phyloP scores from a whole-genome alignment of 2,329 filamentous ascomycete genomes.

The Fonsecaea pugnacius region DNA sequence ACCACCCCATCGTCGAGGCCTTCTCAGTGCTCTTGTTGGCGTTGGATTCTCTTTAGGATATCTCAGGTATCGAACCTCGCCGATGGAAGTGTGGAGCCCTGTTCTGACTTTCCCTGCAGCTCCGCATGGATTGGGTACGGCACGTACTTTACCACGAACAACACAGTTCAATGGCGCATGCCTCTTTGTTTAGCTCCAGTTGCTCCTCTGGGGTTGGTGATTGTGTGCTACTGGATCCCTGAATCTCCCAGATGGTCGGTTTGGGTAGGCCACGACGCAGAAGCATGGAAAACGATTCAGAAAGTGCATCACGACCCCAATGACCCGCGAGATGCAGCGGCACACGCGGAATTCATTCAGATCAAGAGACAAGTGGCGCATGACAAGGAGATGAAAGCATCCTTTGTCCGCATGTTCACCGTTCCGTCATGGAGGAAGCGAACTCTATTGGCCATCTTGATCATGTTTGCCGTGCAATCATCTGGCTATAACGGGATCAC shows the following conservation, averaged over 20 bases:
- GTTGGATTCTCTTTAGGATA: constrained; percentile 51
- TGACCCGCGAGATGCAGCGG: constrained; percentile 20
- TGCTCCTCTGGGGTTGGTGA: constrained; percentile 16
- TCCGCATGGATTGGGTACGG: constrained; percentile 24
- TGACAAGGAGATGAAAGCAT: constrained; percentile 27
- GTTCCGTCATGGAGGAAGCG: constrained; percentile 27
- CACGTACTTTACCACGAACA: constrained; percentile 22
- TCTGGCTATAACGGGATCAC: constrained; percentile 39
- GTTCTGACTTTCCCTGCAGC: constrained; percentile 3
- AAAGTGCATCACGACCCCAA: constrained; percentile 26
- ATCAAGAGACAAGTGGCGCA: constrained; percentile 28
- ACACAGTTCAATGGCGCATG: constrained; percentile 21
- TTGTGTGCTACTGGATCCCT: background rate
- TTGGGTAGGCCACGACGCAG: constrained; percentile 2
- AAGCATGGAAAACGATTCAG: constrained; percentile 23
- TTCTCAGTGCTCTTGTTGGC: constrained; percentile 50
- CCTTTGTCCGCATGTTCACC: constrained; percentile 29
- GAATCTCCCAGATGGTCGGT: too few species aligned
- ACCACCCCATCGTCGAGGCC: constrained; percentile 43
- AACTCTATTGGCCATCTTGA: constrained; percentile 22
- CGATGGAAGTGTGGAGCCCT: background rate
- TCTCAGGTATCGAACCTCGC: constrained; percentile 42
- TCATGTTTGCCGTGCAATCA: constrained; percentile 39
- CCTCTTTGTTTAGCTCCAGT: constrained; percentile 19
- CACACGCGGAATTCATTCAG: constrained; percentile 27